These are phyloP conservation scores for Sanghuangporus sanghuang DNA, from an alignment of 1,284 basidiomycete species.

Conservation along the genomic window DNA sequence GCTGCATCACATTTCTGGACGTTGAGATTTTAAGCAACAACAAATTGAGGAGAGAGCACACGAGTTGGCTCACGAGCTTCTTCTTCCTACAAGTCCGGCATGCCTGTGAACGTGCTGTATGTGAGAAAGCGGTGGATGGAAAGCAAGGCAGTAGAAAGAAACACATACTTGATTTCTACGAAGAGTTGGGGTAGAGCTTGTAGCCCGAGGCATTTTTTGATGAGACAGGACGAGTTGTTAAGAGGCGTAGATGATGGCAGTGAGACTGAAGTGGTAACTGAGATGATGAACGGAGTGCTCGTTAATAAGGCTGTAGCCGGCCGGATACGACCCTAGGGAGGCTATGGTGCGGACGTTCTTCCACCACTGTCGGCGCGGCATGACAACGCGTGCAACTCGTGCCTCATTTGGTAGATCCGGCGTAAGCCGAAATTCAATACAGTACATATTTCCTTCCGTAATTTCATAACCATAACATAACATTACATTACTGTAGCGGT, in stretches of 20 bases:
- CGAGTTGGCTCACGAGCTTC: constrained; percentile 54
- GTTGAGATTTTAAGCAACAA: constrained; percentile 10
- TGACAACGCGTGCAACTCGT: neutral
- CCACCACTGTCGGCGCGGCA: neutral
- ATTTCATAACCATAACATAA: neutral
- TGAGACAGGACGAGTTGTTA: neutral
- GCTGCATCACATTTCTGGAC: constrained; percentile 77
- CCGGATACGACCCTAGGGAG: neutral
- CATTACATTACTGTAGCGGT: too few species aligned
- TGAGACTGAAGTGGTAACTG: neutral
- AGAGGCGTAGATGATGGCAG: neutral
- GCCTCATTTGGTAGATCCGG: neutral
- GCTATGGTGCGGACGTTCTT: neutral
- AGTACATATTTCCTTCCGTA: neutral
- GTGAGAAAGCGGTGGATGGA: constrained; percentile 2
- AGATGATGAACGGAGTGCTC: neutral
- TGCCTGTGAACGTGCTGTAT: constrained; percentile 39
- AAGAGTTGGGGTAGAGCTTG: constrained; percentile 53
- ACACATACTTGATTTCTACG: constrained; percentile 67
- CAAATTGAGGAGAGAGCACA: constrained; percentile 5
- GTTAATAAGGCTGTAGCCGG: constrained; percentile 4
- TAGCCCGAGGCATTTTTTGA: constrained; percentile 58
- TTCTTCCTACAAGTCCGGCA: constrained; percentile 75
- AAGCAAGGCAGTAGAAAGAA: neutral
- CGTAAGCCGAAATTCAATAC: neutral